Evolutionary conservation across 2,329 filamentous ascomycete genomes (phyloP).

Genomic region (Colletotrichum salicis): DNA sequence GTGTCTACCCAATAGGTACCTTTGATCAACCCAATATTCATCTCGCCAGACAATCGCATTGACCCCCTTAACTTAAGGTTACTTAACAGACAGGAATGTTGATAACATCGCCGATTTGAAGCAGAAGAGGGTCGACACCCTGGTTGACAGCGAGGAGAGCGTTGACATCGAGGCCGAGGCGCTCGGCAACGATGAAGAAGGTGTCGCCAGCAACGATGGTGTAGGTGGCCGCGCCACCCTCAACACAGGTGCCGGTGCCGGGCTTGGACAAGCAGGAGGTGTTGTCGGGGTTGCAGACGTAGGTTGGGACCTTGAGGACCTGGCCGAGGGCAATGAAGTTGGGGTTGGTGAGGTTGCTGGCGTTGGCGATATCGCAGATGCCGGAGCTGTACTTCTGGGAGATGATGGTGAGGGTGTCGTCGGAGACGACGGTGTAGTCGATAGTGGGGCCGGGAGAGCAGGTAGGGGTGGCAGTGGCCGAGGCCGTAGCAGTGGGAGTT

Average conservation of each 20-base stretch:
- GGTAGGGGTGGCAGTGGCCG: constrained; percentile 2
- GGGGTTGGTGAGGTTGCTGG: constrained; percentile 17
- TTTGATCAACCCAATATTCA: not conserved
- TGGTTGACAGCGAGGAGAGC: constrained; percentile 16
- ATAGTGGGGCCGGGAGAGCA: constrained; percentile 14
- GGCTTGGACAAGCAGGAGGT: constrained; percentile 18
- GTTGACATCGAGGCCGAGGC: constrained; percentile 6
- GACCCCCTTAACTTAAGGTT: too few species aligned
- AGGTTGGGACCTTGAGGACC: constrained; percentile 16
- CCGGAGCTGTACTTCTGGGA: constrained; percentile 14
- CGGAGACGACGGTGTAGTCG: constrained; percentile 18
- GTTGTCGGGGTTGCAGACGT: constrained; percentile 30
- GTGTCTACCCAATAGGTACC: too few species aligned
- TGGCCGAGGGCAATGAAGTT: not conserved
- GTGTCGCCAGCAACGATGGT: constrained; percentile 18
- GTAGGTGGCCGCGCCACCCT: not conserved
- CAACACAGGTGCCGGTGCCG: constrained; percentile 7
- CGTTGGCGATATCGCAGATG: constrained; percentile 28
- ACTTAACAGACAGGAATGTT: constrained; percentile 23
- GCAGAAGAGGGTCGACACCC: constrained; percentile 5
- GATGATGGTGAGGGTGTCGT: constrained; percentile 27
- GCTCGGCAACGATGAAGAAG: constrained; percentile 20
- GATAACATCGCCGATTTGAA: constrained; percentile 16
- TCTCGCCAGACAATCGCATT: not conserved
- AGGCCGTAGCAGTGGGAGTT: not conserved